A percentile compares a stretch with the other conserved stretches of the same genome.
These are phyloP conservation scores for Xerocomellus amylosporus DNA, from an alignment of 768 basidiomycete genomes.

Conservation along the genomic window DNA sequence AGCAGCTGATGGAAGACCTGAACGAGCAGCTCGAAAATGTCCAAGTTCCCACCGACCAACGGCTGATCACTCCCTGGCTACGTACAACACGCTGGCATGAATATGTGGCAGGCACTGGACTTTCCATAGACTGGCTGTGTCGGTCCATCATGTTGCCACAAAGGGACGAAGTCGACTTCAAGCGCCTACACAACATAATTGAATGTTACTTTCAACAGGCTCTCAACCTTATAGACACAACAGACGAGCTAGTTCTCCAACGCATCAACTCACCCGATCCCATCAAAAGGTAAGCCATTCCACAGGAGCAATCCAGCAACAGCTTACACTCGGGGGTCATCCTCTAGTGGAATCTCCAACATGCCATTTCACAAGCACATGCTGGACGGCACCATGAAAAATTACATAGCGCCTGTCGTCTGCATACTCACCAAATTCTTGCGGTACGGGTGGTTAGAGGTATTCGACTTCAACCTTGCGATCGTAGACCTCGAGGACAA, in stretches of 20 bases:
- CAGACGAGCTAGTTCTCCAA: conserved; percentile 9
- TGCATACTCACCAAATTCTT: not conserved
- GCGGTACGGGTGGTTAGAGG: no score
- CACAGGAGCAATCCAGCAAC: no score
- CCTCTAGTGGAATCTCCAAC: conserved; percentile 17
- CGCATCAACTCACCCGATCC: conserved; percentile 12
- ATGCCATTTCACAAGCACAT: conserved; percentile 23
- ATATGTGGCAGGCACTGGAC: not conserved
- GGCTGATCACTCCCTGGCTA: not conserved
- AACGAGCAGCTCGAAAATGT: not conserved
- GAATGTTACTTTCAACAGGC: conserved; percentile 3
- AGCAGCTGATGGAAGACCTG: not conserved
- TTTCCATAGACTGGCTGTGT: fast-evolving
- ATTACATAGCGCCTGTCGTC: conserved; percentile 6
- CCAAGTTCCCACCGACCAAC: not conserved
- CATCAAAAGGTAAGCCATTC: not conserved
- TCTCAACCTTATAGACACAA: not conserved
- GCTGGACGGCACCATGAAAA: conserved; percentile 1
- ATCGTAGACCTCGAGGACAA: no score
- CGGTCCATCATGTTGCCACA: fast-evolving
- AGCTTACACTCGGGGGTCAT: no score
- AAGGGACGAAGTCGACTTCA: not conserved
- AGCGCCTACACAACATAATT: fast-evolving
- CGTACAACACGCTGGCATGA: not conserved
- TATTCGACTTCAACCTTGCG: no score